These are phyloP conservation scores for Clavispora fructus DNA, from an alignment of 805 yeast genomes.

Conservation along the genomic window DNA sequence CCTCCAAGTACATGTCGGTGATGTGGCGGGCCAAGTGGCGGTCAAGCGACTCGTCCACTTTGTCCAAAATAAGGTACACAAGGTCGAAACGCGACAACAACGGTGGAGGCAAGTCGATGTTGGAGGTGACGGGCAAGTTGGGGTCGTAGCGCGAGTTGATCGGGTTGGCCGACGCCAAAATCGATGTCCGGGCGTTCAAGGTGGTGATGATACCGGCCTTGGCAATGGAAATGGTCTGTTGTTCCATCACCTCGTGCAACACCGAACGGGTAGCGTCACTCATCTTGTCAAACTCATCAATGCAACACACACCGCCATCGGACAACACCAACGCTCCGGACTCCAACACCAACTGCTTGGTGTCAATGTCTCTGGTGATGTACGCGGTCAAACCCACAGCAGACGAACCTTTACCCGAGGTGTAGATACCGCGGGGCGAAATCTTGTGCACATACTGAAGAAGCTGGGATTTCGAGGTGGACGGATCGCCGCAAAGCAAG, in stretches of 20 bases:
- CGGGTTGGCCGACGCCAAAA: slow-evolving; percentile 95
- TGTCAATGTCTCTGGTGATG: slow-evolving; percentile 89
- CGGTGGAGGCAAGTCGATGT: slow-evolving; percentile 96
- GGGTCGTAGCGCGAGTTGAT: slow-evolving; percentile 94
- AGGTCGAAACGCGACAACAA: slow-evolving; percentile 90
- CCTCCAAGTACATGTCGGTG: slow-evolving; percentile 88
- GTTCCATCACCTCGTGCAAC: slow-evolving; percentile 98
- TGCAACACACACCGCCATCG: slow-evolving; percentile 98
- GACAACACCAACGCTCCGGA: slow-evolving; percentile 94
- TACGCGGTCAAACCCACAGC: slow-evolving; percentile 99
- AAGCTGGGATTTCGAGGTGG: slow-evolving; percentile 93
- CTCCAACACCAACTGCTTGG: slow-evolving; percentile 88
- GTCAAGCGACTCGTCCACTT: slow-evolving; percentile 81
- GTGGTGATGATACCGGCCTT: slow-evolving; percentile 98
- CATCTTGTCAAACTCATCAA: slow-evolving; percentile 98
- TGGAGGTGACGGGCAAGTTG: slow-evolving; percentile 88
- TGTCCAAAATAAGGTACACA: slow-evolving; percentile 87
- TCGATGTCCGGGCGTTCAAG: slow-evolving; percentile 91
- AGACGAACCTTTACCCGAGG: slow-evolving; percentile 98
- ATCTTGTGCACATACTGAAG: slow-evolving; percentile 94
- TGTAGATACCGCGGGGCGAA: slow-evolving; percentile 96
- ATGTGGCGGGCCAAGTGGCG: slow-evolving; percentile 85
- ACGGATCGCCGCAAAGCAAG: slow-evolving; percentile 94
- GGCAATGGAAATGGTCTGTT: slow-evolving; percentile 96
- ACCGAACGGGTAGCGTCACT: slow-evolving; percentile 90